Base-by-base conservation (phyloP, 352 stramenopile genomes). In the Poterioochromonas sp. region DNA sequence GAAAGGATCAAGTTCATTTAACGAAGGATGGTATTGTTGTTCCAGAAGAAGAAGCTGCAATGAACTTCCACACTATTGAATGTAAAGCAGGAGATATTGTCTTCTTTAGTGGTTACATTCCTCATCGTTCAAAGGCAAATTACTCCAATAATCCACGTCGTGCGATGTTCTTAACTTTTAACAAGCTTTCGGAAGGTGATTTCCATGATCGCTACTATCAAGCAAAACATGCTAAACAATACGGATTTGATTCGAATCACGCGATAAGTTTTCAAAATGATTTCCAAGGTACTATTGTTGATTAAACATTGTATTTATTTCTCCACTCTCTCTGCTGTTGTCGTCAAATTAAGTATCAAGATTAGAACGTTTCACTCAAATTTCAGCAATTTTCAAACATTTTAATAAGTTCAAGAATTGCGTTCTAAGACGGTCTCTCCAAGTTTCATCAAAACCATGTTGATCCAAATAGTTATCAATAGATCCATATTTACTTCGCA, bases 251-350 rank as follows among this genome's bases (percentile, higher is more conserved):
- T 34, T 11, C 8, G 29, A 32, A 5, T 32, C 53, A 63, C 8
- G 29, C 53, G 8, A 63, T 63, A 8, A 35, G 8, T 34, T 63
- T 63, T 34, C 8, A 32, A 11, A 26, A 26, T 34, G 53, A 63
- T 34, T 73, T 73, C 29, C 41, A 47, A 73, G 63, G 63, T 44
- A 73, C 62, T 44, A 73, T 73, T 29, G 26, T 53, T 53, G 63
- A 63, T 34, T 63, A 63, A 51, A 20, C 18, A 51, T 51, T 5
- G 18, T 18, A 51, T 51, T 18, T 18, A 51, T 51, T 51, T n/a
- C n/a, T n/a, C n/a, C n/a, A n/a, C n/a, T n/a, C n/a, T n/a, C n/a
- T n/a, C n/a, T n/a, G n/a, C n/a, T n/a, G n/a, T n/a, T n/a, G n/a
- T n/a, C n/a, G n/a, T n/a, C n/a, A n/a, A n/a, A n/a, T n/a, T n/a